phyloP scores from a whole-genome alignment of 257 asterid genomes.

The Fraxinus americana region DNA sequence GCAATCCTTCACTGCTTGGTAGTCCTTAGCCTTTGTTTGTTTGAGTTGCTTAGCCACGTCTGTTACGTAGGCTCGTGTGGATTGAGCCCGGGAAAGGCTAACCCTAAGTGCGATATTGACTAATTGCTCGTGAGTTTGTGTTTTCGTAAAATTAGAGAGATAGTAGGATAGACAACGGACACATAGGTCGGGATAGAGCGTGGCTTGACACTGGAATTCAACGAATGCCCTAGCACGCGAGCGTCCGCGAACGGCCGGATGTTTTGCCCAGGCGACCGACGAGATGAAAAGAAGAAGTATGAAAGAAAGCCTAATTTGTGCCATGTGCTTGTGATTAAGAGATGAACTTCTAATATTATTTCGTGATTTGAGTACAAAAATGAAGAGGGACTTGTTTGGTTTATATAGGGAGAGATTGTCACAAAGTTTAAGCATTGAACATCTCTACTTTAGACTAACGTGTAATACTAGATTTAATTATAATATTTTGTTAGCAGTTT shows the following conservation, averaged over 20 bases:
- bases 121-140: conserved; percentile 42
- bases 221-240: conserved; percentile 47
- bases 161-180: conserved; percentile 36
- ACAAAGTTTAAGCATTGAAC: conserved; percentile 14
- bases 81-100: conserved; percentile 48
- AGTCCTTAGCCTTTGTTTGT: conserved; percentile 36
- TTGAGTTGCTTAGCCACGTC: conserved; percentile 44
- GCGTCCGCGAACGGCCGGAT: conserved; percentile 5
- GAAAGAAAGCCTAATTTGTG: conserved; percentile 22
- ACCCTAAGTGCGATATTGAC: conserved; percentile 60
- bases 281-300: conserved; percentile 28
- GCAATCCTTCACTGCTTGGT: conserved; percentile 49
- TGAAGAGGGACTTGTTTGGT: conserved; percentile 21
- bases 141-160: conserved; percentile 30
- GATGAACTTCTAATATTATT: neutral
- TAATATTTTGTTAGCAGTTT: conserved; percentile 21
- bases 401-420: conserved; percentile 39
- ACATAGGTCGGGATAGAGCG: conserved; percentile 50
- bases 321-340: neutral
- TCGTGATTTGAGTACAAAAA: neutral
- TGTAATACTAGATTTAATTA: neutral
- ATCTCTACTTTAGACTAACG: conserved; percentile 15
- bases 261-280: conserved; percentile 18
- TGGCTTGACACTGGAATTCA: conserved; percentile 44
- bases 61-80: conserved; percentile 47